These are phyloP conservation scores for Alternaria arborescens DNA, from an alignment of 2,329 filamentous ascomycete genomes.

Conservation along the genomic window DNA sequence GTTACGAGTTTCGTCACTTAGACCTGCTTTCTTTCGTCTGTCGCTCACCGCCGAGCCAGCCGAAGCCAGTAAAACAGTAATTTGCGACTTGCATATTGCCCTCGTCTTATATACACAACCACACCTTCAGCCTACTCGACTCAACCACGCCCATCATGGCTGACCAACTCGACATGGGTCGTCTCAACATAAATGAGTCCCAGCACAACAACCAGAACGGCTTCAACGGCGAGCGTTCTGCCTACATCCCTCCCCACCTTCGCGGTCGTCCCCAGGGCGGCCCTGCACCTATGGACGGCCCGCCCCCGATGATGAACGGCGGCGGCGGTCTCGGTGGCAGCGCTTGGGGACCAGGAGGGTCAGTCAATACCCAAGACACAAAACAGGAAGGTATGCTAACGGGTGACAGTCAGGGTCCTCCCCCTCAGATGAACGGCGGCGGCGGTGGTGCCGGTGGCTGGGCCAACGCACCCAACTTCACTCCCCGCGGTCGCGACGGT, in stretches of 20 bases:
- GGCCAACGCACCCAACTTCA: constrained; percentile 67
- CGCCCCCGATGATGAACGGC: constrained; percentile 61
- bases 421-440: constrained; percentile 61
- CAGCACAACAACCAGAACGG: constrained; percentile 64
- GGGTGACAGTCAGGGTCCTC: constrained; percentile 38
- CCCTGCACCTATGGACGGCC: constrained; percentile 52
- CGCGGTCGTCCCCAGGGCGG: constrained; percentile 57
- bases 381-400: constrained; percentile 27
- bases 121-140: constrained; percentile 14
- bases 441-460: constrained; percentile 69
- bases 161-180: constrained; percentile 79
- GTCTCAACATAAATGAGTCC: constrained; percentile 73
- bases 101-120: constrained; percentile 7
- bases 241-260: constrained; percentile 87
- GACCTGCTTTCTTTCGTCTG: constrained; percentile 39
- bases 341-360: constrained; percentile 62
- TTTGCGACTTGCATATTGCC: constrained; percentile 24
- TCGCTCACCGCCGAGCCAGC: constrained; percentile 43
- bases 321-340: constrained; percentile 66
- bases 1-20: constrained; percentile 43
- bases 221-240: constrained; percentile 67
- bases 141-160: constrained; percentile 45
- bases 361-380: constrained; percentile 24
- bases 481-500: constrained; percentile 54
- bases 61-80: constrained; percentile 34